phyloP scores from a whole-genome alignment of 2,329 filamentous ascomycete species.

The Fusarium graminum region DNA sequence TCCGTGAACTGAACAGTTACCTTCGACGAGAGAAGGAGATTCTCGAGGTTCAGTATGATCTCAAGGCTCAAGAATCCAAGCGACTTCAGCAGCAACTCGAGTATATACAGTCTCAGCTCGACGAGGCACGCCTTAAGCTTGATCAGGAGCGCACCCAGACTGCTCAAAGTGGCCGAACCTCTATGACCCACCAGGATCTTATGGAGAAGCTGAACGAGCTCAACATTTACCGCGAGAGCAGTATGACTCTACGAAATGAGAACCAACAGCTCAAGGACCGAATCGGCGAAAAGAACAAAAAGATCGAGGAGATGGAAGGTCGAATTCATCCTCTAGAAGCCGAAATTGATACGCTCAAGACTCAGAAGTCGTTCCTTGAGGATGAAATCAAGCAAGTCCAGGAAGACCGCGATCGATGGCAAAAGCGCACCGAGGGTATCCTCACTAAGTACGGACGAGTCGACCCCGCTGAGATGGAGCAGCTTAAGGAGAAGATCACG shows the following conservation, averaged over 20 bases:
- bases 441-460: conserved; percentile 96
- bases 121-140: conserved; percentile 88
- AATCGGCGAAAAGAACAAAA: conserved; percentile 79
- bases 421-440: conserved; percentile 95
- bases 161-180: conserved; percentile 78
- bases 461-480: conserved; percentile 92
- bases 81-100: conserved; percentile 91
- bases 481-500: conserved; percentile 82
- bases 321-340: conserved; percentile 86
- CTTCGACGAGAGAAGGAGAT: conserved; percentile 97
- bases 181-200: conserved; percentile 86
- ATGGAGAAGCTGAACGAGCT: conserved; percentile 96
- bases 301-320: conserved; percentile 78
- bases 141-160: conserved; percentile 87
- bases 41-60: conserved; percentile 93
- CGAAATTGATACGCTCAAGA: conserved; percentile 84
- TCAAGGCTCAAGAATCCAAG: conserved; percentile 89
- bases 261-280: conserved; percentile 82
- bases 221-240: conserved; percentile 96
- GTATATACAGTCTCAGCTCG: conserved; percentile 87
- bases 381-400: conserved; percentile 90
- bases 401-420: conserved; percentile 93
- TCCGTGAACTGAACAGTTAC: conserved; percentile 92
- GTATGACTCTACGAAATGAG: conserved; percentile 89
- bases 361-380: conserved; percentile 82